phyloP scores from a whole-genome alignment of 1,139 yeast genomes.

The Saccharomyces hybrid region DNA sequence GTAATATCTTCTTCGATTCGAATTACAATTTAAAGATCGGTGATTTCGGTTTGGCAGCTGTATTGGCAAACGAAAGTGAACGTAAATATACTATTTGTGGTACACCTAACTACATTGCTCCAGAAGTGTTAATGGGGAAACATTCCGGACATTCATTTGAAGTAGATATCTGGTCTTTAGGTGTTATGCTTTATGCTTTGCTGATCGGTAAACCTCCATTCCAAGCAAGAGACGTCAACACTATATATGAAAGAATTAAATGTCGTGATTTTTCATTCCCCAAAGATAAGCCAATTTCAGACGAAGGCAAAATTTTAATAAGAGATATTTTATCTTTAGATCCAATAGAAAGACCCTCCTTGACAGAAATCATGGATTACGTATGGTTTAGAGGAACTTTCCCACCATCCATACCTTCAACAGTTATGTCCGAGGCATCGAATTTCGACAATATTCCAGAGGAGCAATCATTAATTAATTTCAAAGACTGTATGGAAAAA shows the following conservation, averaged over 20 bases:
- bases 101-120: constrained; percentile 96
- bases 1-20: constrained; percentile 88
- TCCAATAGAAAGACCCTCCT: constrained; percentile 74
- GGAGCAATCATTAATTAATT: constrained; percentile 62
- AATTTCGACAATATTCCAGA: constrained; percentile 44
- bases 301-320: constrained; percentile 66
- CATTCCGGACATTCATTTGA: constrained; percentile 85
- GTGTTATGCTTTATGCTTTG: constrained; percentile 89
- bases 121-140: constrained; percentile 88
- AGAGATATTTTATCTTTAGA: constrained; percentile 64
- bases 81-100: constrained; percentile 93
- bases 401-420: constrained; percentile 63
- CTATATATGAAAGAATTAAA: constrained; percentile 87
- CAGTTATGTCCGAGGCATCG: constrained; percentile 57
- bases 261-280: constrained; percentile 79
- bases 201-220: constrained; percentile 93
- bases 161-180: constrained; percentile 95
- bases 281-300: constrained; percentile 56
- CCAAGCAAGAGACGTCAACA: constrained; percentile 90
- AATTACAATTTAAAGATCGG: constrained; percentile 91
- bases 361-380: constrained; percentile 71
- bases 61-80: constrained; percentile 59
- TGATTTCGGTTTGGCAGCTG: constrained; percentile 93
- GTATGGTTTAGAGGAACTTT: constrained; percentile 82
- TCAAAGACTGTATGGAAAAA: constrained; percentile 54